Evolutionary conservation across 768 basidiomycete species (phyloP).

Genomic region (Baorangia bicolor): DNA sequence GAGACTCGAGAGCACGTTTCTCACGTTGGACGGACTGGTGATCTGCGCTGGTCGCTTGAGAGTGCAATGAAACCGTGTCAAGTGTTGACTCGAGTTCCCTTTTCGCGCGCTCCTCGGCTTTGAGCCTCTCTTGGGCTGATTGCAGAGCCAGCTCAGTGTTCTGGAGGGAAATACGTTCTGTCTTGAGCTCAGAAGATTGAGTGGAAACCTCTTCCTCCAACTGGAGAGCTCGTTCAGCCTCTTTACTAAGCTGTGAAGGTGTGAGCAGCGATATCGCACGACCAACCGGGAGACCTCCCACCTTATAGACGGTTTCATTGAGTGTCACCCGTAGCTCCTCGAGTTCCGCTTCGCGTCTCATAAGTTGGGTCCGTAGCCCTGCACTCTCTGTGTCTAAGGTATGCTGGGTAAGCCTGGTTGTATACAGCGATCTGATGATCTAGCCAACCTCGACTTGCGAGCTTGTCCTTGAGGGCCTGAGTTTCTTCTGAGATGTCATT

Average conservation of each 20-base stretch:
- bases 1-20: constrained; percentile 53
- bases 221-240: constrained; percentile 53
- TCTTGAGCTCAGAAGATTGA: constrained; percentile 55
- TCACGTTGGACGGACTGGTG: constrained; percentile 54
- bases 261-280: constrained; percentile 3
- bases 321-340: constrained; percentile 33
- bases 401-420: constrained; percentile 4
- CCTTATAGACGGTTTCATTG: constrained; percentile 40
- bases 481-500: constrained; percentile 40
- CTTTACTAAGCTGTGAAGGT: constrained; percentile 48
- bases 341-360: constrained; percentile 39
- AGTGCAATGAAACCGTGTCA: constrained; percentile 53
- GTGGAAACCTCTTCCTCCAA: constrained; percentile 52
- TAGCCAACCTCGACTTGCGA: constrained; percentile 38
- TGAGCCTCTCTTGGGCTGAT: constrained; percentile 50
- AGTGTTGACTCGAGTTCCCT: constrained; percentile 58
- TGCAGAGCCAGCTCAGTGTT: constrained; percentile 52
- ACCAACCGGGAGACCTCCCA: constrained; percentile 9
- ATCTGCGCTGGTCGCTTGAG: constrained; percentile 44
- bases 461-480: constrained; percentile 34
- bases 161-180: constrained; percentile 49
- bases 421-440: not conserved
- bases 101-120: constrained; percentile 46
- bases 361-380: constrained; percentile 32
- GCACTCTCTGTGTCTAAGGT: constrained; percentile 37